A percentile compares a stretch with the other conserved stretches of the same genome.
phyloP scores from a whole-genome alignment of 345 rosid species.

The Barbarea vulgaris region DNA sequence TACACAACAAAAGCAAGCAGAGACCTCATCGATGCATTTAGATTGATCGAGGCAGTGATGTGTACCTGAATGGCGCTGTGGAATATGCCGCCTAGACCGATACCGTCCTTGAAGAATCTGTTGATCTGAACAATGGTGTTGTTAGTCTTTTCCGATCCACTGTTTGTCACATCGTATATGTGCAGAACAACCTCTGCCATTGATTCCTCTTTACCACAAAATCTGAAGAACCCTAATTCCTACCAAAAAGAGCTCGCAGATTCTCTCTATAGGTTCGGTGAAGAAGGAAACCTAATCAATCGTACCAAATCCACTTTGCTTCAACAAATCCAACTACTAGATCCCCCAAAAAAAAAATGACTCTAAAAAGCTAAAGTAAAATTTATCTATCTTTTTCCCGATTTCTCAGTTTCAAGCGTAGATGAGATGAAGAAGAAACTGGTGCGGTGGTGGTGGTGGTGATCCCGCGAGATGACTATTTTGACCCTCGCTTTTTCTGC shows the following conservation, averaged over 20 bases:
- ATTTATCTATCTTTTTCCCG: background rate
- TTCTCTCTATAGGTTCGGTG: background rate
- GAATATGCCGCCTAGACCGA: slow-evolving; percentile 86
- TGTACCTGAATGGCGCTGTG: slow-evolving; percentile 96
- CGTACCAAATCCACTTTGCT: background rate
- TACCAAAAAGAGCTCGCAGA: background rate
- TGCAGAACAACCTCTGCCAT: slow-evolving; percentile 83
- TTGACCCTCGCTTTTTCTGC: slow-evolving; percentile 24
- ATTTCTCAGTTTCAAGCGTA: background rate
- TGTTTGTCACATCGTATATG: slow-evolving; percentile 90
- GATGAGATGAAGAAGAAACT: slow-evolving; percentile 8
- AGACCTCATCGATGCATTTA: background rate
- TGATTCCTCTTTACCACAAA: slow-evolving; percentile 14
- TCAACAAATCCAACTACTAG: background rate
- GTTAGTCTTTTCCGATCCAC: slow-evolving; percentile 97
- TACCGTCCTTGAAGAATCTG: slow-evolving; percentile 90
- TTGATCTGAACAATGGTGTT: slow-evolving; percentile 88
- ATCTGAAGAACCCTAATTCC: slow-evolving; percentile 56
- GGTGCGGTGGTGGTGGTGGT: slow-evolving; percentile 26
- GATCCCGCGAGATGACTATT: background rate
- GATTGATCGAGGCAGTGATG: background rate
- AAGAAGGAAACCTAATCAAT: background rate
- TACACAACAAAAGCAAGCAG: background rate
- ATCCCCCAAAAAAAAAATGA: background rate
- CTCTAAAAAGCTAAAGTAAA: background rate